Conservation (phyloP, 73 alveolate genomes). For the Vitrella brassicaformis region DNA sequence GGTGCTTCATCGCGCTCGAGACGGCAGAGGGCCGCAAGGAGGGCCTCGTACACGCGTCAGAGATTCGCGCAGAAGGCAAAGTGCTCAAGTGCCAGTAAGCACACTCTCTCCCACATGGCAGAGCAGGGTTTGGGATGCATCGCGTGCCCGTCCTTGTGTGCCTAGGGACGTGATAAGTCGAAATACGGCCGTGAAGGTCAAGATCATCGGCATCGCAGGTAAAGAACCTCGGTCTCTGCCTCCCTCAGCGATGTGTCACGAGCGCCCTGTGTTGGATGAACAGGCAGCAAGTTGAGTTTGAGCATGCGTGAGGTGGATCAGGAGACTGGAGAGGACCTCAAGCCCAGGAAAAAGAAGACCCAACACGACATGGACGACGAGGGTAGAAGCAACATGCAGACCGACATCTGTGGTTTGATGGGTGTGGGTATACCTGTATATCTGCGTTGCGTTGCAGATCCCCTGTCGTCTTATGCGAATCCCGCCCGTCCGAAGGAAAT, state of each 20-base stretch:
- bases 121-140: neutral
- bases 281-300: conserved; percentile 29
- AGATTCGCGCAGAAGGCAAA: conserved; percentile 18
- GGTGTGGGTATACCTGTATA: too few species aligned
- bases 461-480: too few species aligned
- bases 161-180: neutral
- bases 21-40: conserved; percentile 31
- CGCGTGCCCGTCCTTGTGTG: neutral
- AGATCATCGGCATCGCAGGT: conserved; percentile 17
- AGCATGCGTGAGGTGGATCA: conserved; percentile 33
- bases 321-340: conserved; percentile 27
- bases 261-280: too few species aligned
- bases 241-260: too few species aligned
- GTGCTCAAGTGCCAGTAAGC: neutral
- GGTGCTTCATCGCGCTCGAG: conserved; percentile 31
- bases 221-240: too few species aligned
- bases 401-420: too few species aligned
- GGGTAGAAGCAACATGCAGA: too few species aligned
- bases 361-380: too few species aligned
- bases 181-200: neutral
- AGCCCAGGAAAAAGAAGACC: neutral
- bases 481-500: too few species aligned
- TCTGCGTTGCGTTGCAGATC: too few species aligned
- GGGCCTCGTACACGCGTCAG: conserved; percentile 34
- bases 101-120: neutral